Percentiles rank a stretch among this genome's conserved stretches.
phyloP scores from a whole-genome alignment of 2,329 filamentous ascomycete species.

The Ustilaginoidea virens region DNA sequence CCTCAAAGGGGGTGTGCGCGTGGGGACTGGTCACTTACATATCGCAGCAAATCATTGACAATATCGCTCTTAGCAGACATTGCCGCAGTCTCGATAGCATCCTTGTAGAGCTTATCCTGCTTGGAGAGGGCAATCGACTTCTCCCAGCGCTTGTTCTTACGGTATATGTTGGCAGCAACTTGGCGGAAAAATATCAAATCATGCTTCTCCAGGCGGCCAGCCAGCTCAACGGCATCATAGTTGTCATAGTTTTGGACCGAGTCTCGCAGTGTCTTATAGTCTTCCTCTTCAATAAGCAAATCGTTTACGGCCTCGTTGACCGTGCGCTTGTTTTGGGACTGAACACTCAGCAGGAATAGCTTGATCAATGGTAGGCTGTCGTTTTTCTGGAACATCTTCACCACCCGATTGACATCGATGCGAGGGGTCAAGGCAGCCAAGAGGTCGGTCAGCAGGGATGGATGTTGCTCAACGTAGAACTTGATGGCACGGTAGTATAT shows the following conservation, averaged over 20 bases:
- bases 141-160: slow-evolving; percentile 99
- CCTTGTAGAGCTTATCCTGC: slow-evolving; percentile 99
- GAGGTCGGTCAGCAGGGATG: slow-evolving; percentile 86
- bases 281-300: slow-evolving; percentile 92
- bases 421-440: slow-evolving; percentile 82
- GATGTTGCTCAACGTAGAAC: slow-evolving; percentile 96
- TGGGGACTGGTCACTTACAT: slow-evolving; percentile 51
- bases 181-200: slow-evolving; percentile 98
- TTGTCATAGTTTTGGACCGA: slow-evolving; percentile 99
- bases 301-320: slow-evolving; percentile 99
- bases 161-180: slow-evolving; percentile 95
- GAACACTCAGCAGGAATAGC: slow-evolving; percentile 93
- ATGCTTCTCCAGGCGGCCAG: slow-evolving; percentile 86
- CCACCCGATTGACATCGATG: slow-evolving; percentile 97
- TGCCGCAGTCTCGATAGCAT: slow-evolving; percentile 94
- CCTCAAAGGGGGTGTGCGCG: neutral
- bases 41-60: slow-evolving; percentile 88
- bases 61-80: slow-evolving; percentile 82
- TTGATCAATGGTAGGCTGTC: slow-evolving; percentile 98
- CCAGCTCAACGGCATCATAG: slow-evolving; percentile 89
- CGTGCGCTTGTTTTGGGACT: slow-evolving; percentile 91
- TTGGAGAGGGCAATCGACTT: slow-evolving; percentile 96
- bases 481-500: slow-evolving; percentile 97
- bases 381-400: slow-evolving; percentile 96
- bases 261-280: slow-evolving; percentile 95